Percentiles rank a stretch among this genome's conserved stretches.
phyloP scores from a whole-genome alignment of 1,139 yeast species.

The Entelexis sorbosivorans region DNA sequence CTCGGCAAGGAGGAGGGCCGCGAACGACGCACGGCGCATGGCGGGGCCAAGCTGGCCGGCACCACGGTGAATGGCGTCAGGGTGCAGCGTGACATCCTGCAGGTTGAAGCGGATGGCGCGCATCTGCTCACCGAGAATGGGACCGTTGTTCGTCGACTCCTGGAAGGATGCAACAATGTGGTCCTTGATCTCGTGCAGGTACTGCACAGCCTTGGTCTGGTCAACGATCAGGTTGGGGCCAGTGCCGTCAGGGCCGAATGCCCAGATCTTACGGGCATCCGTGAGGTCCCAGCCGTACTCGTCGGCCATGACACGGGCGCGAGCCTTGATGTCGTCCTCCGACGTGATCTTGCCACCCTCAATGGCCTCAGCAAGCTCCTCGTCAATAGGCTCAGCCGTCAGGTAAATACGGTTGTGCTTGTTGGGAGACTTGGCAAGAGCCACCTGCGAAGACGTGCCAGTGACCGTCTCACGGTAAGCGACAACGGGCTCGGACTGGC shows the following conservation, averaged over 20 bases:
- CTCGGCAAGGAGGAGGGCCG: conserved; percentile 94
- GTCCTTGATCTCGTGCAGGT: conserved; percentile 98
- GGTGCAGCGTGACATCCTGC: conserved; percentile 97
- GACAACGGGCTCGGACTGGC: conserved; percentile 95
- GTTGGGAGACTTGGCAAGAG: conserved; percentile 98
- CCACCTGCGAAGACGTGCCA: conserved; percentile 85
- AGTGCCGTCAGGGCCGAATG: conserved; percentile 99
- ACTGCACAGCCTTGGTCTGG: conserved; percentile 99
- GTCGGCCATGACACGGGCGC: conserved; percentile 98
- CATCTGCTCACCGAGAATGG: conserved; percentile 89
- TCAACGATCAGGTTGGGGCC: conserved; percentile 99
- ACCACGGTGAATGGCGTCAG: conserved; percentile 99
- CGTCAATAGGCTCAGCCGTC: conserved; percentile 92
- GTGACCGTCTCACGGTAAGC: conserved; percentile 98
- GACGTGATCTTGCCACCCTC: conserved; percentile 87
- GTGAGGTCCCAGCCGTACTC: conserved; percentile 99
- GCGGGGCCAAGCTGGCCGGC: conserved; percentile 99
- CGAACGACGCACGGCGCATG: conserved; percentile 99
- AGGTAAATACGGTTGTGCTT: conserved; percentile 99
- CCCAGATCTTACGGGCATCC: conserved; percentile 99
- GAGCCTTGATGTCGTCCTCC: conserved; percentile 96
- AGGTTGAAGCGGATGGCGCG: conserved; percentile 97
- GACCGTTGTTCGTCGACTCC: conserved; percentile 99
- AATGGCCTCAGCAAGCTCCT: conserved; percentile 86
- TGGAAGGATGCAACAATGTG: conserved; percentile 99